Conservation (phyloP, 768 basidiomycete species). For the Boletus rubescentipes region DNA sequence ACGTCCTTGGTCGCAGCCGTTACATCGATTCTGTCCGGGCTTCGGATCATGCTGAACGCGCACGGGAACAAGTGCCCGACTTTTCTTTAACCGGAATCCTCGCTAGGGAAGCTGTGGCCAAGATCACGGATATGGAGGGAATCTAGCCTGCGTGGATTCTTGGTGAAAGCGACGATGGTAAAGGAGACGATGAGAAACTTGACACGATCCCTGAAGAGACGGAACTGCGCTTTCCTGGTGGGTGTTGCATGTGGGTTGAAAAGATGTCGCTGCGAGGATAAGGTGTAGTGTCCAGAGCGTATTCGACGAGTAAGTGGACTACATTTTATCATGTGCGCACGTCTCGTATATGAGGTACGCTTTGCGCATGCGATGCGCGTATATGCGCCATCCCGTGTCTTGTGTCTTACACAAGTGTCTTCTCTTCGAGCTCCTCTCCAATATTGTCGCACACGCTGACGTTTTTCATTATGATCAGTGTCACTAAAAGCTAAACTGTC, state of each 20-base stretch:
- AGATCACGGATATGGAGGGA: conserved; percentile 25
- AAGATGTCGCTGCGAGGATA: conserved; percentile 73
- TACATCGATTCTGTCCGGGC: conserved; percentile 71
- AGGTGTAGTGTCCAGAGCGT: conserved; percentile 75
- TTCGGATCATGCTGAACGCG: conserved; percentile 58
- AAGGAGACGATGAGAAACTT: conserved; percentile 28
- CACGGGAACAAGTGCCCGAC: conserved; percentile 39
- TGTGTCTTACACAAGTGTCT: background rate
- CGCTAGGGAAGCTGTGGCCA: conserved; percentile 25
- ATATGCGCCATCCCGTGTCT: background rate
- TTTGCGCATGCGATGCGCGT: background rate
- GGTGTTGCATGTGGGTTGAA: conserved; percentile 91
- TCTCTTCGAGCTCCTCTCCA: background rate
- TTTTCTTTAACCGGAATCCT: conserved; percentile 27
- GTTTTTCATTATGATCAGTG: conserved; percentile 41
- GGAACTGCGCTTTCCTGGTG: conserved; percentile 88
- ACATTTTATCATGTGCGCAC: background rate
- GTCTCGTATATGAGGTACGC: background rate
- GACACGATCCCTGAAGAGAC: conserved; percentile 57
- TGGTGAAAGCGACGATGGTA: conserved; percentile 26
- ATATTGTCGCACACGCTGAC: conserved; percentile 9
- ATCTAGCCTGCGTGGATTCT: conserved; percentile 24
- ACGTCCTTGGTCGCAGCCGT: conserved; percentile 76
- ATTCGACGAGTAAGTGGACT: conserved; percentile 69
- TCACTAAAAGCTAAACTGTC: conserved; percentile 80